Conservation (phyloP, 2,329 filamentous ascomycete genomes). For the Phialophora tarda region DNA sequence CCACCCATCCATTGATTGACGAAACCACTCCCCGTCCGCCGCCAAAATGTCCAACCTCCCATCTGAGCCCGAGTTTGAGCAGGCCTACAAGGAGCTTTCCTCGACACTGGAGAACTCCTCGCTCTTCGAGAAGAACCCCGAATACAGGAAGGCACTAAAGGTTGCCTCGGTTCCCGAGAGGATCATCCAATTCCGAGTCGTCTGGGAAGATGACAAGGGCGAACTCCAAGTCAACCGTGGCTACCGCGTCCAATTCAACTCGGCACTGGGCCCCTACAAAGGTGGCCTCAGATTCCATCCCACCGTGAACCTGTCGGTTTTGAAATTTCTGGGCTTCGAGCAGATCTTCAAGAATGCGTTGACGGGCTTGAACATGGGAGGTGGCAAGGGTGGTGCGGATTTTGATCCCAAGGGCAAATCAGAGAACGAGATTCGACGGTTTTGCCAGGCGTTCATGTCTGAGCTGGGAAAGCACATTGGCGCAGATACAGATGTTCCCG, state of each 20-base stretch:
- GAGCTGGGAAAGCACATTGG: slow-evolving; percentile 96
- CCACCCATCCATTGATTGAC: too few species aligned
- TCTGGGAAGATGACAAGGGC: slow-evolving; percentile 95
- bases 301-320: slow-evolving; percentile 67
- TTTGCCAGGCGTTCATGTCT: slow-evolving; percentile 95
- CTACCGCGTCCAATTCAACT: slow-evolving; percentile 98
- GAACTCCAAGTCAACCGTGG: slow-evolving; percentile 89
- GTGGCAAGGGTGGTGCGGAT: slow-evolving; percentile 96
- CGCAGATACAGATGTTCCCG: slow-evolving; percentile 89
- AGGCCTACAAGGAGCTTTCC: slow-evolving; percentile 96
- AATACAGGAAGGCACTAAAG: slow-evolving; percentile 88
- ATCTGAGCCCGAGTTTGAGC: slow-evolving; percentile 94
- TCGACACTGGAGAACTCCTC: slow-evolving; percentile 92
- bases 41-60: slow-evolving; percentile 77
- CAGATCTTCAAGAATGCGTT: slow-evolving; percentile 99
- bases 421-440: slow-evolving; percentile 95
- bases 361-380: slow-evolving; percentile 93
- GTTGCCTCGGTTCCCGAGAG: slow-evolving; percentile 92
- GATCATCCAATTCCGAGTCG: slow-evolving; percentile 93
- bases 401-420: slow-evolving; percentile 99
- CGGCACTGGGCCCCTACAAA: slow-evolving; percentile 96
- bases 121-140: slow-evolving; percentile 91
- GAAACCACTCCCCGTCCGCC: neutral
- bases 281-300: slow-evolving; percentile 95
- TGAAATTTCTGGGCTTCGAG: slow-evolving; percentile 99